These are phyloP conservation scores for Lanmaoa rubissima DNA, from an alignment of 768 basidiomycete species.

Conservation along the genomic window DNA sequence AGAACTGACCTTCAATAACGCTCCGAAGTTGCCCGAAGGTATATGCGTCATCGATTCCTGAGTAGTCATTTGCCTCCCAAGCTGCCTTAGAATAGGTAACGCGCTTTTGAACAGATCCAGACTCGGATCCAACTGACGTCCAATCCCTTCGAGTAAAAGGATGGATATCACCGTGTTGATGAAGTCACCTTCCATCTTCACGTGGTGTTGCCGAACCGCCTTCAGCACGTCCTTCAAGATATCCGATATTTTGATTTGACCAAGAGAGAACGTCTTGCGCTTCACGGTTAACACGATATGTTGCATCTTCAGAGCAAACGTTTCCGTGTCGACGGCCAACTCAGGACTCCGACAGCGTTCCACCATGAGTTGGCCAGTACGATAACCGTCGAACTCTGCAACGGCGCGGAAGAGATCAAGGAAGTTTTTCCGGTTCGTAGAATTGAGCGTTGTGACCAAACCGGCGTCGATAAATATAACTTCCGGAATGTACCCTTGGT, in stretches of 20 bases:
- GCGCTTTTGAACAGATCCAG: conserved; percentile 96
- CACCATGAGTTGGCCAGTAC: conserved; percentile 92
- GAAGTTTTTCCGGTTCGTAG: conserved; percentile 85
- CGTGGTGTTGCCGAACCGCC: conserved; percentile 87
- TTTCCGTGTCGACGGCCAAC: conserved; percentile 87
- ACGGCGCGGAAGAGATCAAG: conserved; percentile 95
- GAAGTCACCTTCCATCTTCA: conserved; percentile 98
- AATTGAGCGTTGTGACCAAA: conserved; percentile 84
- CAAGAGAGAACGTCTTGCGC: conserved; percentile 94
- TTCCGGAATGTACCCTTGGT: conserved; percentile 85
- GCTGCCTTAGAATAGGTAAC: conserved; percentile 86
- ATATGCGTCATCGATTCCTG: conserved; percentile 60
- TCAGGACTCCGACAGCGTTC: conserved; percentile 91
- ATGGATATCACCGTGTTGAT: conserved; percentile 97
- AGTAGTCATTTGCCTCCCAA: conserved; percentile 89
- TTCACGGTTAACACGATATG: conserved; percentile 92
- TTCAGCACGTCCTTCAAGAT: conserved; percentile 85
- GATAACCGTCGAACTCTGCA: conserved; percentile 96
- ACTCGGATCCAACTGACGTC: conserved; percentile 86
- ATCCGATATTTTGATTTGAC: conserved; percentile 95
- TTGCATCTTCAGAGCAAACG: conserved; percentile 97
- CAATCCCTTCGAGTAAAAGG: conserved; percentile 92
- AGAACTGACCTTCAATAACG: conserved; percentile 77
- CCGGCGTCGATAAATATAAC: conserved; percentile 97
- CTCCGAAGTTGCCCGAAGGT: conserved; percentile 71